Evolutionary conservation across 495 filamentous ascomycete species (phyloP).

Genomic region (Letharia columbiana): DNA sequence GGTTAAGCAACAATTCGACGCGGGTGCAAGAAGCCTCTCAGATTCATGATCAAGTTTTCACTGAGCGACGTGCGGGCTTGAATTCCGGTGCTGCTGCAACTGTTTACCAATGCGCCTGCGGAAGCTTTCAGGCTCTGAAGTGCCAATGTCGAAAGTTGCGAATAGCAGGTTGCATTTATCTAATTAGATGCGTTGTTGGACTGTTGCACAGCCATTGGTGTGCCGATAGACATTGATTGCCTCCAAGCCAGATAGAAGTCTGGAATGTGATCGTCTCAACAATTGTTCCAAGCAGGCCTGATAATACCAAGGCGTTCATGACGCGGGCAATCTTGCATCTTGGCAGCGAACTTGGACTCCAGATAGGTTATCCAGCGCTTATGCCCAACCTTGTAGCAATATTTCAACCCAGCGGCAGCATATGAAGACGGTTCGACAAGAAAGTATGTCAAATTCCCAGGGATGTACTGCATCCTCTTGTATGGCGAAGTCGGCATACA

Average conservation of each 20-base stretch:
- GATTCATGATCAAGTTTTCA: background rate
- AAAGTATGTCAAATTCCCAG: background rate
- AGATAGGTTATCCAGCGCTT: background rate
- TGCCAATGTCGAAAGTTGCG: background rate
- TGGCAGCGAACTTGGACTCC: background rate
- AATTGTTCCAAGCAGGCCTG: background rate
- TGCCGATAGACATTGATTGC: background rate
- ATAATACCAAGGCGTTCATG: background rate
- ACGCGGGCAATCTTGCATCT: background rate
- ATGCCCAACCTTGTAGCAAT: background rate
- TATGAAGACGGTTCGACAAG: background rate
- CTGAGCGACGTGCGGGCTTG: background rate
- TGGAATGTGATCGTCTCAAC: background rate
- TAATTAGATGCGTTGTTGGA: background rate
- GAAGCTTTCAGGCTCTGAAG: background rate
- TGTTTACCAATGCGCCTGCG: background rate
- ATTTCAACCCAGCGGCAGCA: background rate
- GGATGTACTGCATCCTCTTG: background rate
- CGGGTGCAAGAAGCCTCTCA: background rate
- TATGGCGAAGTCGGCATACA: background rate
- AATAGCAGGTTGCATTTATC: background rate
- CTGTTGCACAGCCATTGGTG: background rate
- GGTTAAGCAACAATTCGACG: background rate
- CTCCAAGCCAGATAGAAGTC: background rate
- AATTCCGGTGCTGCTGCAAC: background rate